Evolutionary conservation across 2,329 filamentous ascomycete genomes (phyloP).

Genomic region (Alternaria tenuissima): DNA sequence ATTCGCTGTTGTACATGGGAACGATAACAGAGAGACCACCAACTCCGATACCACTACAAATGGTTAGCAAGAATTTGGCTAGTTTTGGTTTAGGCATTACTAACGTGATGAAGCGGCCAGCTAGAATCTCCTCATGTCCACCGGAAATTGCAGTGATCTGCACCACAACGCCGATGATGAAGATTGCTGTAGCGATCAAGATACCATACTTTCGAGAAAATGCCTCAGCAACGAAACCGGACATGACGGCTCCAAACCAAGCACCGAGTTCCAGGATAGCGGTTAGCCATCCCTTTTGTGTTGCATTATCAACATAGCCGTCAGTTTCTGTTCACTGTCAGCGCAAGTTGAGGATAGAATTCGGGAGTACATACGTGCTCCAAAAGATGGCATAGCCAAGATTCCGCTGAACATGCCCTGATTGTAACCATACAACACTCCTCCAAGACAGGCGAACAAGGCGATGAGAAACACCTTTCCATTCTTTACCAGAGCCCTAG

Average conservation of each 20-base stretch:
- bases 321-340: constrained; percentile 51
- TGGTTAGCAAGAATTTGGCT: constrained; percentile 19
- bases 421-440: constrained; percentile 73
- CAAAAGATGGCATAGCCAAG: constrained; percentile 60
- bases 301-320: constrained; percentile 47
- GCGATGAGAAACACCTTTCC: constrained; percentile 64
- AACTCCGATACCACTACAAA: constrained; percentile 65
- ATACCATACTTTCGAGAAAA: constrained; percentile 75
- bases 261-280: constrained; percentile 79
- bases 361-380: constrained; percentile 40
- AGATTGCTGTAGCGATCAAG: constrained; percentile 70
- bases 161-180: constrained; percentile 74
- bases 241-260: constrained; percentile 76
- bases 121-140: constrained; percentile 69
- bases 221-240: constrained; percentile 74
- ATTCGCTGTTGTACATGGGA: constrained; percentile 59
- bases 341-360: background rate
- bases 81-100: constrained; percentile 14
- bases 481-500: constrained; percentile 61
- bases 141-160: constrained; percentile 69
- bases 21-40: constrained; percentile 74
- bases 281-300: constrained; percentile 58
- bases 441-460: constrained; percentile 62
- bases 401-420: constrained; percentile 80
- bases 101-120: constrained; percentile 73